Evolutionary conservation across 2,329 filamentous ascomycete genomes (phyloP).

Genomic region (Trichoderma simmonsii): DNA sequence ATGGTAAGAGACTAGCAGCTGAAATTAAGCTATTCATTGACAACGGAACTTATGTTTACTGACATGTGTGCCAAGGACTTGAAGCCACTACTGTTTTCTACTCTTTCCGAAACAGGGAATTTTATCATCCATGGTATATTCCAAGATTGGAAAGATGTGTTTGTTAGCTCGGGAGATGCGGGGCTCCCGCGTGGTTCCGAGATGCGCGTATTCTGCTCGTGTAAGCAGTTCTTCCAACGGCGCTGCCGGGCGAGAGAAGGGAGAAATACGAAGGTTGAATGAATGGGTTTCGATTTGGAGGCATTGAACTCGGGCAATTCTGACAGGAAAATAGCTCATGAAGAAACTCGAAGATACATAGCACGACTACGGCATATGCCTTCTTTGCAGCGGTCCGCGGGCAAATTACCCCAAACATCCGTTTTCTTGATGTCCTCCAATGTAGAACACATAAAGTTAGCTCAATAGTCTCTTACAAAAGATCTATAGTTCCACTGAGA

Average conservation of each 20-base stretch:
- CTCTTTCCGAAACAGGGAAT: background rate
- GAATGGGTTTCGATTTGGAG: background rate
- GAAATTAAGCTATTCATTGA: background rate
- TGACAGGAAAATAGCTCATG: background rate
- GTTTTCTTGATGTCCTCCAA: background rate
- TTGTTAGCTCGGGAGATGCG: background rate
- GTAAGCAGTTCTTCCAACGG: background rate
- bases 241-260: background rate
- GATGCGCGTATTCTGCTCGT: background rate
- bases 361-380: too few species aligned
- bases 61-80: background rate
- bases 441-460: background rate
- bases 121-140: background rate
- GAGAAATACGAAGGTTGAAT: background rate
- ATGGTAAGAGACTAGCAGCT: background rate
- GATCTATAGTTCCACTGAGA: background rate
- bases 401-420: background rate
- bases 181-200: background rate
- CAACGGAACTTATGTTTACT: background rate
- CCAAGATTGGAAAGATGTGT: background rate
- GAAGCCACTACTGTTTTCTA: background rate
- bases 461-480: background rate
- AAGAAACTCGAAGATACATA: background rate
- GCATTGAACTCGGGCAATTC: background rate
- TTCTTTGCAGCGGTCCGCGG: too few species aligned